phyloP scores from a whole-genome alignment of 495 filamentous ascomycete genomes.

The Trichocladium antarcticum region DNA sequence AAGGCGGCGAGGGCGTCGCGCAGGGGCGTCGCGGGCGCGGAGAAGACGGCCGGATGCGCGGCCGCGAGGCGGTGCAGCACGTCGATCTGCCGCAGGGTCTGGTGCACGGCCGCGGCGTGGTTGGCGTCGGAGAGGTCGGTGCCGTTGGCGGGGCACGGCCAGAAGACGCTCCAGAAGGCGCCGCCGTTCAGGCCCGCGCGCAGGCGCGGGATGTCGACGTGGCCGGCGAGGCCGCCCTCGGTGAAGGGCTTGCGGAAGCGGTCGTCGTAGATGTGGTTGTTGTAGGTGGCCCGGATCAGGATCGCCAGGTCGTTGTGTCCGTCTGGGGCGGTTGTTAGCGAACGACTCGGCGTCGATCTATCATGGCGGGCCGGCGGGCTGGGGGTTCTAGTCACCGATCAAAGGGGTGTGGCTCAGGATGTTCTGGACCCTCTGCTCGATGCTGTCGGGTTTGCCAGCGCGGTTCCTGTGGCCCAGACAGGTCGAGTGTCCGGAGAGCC shows the following conservation, averaged over 20 bases:
- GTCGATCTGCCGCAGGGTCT: constrained; percentile 77
- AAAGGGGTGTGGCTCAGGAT: constrained; percentile 66
- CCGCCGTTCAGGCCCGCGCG: constrained; percentile 52
- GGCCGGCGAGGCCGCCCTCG: constrained; percentile 51
- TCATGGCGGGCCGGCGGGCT: not conserved
- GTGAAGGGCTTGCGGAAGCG: constrained; percentile 63
- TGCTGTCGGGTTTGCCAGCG: constrained; percentile 22
- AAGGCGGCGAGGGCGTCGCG: constrained; percentile 50
- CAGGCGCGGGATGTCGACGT: constrained; percentile 68
- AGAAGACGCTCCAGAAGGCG: constrained; percentile 86
- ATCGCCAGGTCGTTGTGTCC: constrained; percentile 87
- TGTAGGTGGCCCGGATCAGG: constrained; percentile 51
- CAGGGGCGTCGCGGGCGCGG: constrained; percentile 42
- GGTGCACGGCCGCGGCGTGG: constrained; percentile 49
- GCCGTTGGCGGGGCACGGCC: constrained; percentile 61
- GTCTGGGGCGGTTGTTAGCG: constrained; percentile 40
- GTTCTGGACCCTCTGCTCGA: constrained; percentile 55
- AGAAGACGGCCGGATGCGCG: constrained; percentile 61
- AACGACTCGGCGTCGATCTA: not conserved
- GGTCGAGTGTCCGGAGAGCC: not conserved
- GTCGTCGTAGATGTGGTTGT: constrained; percentile 66
- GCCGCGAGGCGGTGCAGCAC: constrained; percentile 57
- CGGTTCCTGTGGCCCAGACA: not conserved
- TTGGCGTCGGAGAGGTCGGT: constrained; percentile 61
- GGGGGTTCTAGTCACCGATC: constrained; percentile 49